Evolutionary conservation across 768 basidiomycete genomes (phyloP), one percentile per base, ranked within the genome.

Genomic region (Plicaturopsis crispa): DNA sequence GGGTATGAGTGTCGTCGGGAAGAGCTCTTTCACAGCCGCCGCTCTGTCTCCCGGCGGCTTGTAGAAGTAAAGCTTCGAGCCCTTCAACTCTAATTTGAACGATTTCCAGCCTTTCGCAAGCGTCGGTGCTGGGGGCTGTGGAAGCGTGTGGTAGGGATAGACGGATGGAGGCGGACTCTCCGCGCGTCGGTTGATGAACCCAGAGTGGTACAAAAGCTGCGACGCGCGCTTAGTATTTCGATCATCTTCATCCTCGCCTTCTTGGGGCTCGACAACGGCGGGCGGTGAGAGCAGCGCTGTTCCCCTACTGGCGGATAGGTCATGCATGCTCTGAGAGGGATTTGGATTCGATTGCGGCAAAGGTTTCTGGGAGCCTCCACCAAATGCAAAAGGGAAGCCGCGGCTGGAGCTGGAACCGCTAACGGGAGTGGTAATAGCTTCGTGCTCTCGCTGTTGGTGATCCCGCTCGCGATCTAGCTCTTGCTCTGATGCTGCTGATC

Each of bases 51-150:
- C 66, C 0, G 89, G 86, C 0, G 86, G 78, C 50, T 92, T 93
- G 55, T 85, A 90, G 51, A 92, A 84, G 55, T 84, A 82, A 35
- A 93, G 49, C 55, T 92, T 92, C 10, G 82, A 75, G 5, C 89
- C 90, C 51, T 86, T 83, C 19, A 93, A 62, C 48, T 88, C 82
- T 32, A 83, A 69, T 56, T 91, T 90, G 65, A 74, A 87, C 4
- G 85, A 76, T 54, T 91, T 92, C 90, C 90, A 93, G 0, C 78
- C 78, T 48, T 88, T 88, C 0, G 71, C 55, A 2, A 78, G 57
- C 1, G 68, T 44, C 24, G 66, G 57, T 20, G 56, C 46, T 8
- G 26, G 26, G n/a, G n/a, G n/a, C n/a, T n/a, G n/a, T n/a, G n/a
- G n/a, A 16, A 48, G 36, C n/a, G 59, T 48, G 28, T 38, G 53